Evolutionary conservation across 768 basidiomycete genomes (phyloP).

Genomic region (Gelatoporia subvermispora): DNA sequence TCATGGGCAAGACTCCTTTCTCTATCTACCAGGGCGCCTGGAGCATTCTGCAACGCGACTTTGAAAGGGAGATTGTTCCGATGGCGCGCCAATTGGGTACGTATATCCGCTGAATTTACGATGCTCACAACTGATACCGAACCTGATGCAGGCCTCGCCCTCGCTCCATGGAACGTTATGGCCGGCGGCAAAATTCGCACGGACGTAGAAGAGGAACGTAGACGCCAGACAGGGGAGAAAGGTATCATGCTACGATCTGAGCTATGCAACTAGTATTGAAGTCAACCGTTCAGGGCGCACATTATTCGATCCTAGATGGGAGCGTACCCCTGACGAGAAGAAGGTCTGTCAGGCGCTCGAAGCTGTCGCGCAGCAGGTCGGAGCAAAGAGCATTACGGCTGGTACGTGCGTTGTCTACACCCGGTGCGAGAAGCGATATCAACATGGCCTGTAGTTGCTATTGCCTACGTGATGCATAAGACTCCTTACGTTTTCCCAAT

Average conservation of each 20-base stretch:
- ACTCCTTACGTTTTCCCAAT: slow-evolving; percentile 47
- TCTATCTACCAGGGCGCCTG: slow-evolving; percentile 36
- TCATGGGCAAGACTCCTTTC: slow-evolving; percentile 36
- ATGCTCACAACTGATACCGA: not conserved
- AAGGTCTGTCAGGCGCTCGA: slow-evolving; percentile 40
- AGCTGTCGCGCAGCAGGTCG: slow-evolving; percentile 45
- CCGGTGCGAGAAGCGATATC: not conserved
- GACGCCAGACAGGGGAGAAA: slow-evolving; percentile 24
- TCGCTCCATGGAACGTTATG: slow-evolving; percentile 39
- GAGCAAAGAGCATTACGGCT: slow-evolving; percentile 41
- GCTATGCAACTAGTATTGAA: not conserved
- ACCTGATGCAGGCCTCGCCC: slow-evolving; percentile 18
- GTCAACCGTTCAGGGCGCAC: slow-evolving; percentile 26
- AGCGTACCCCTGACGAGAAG: slow-evolving; percentile 40
- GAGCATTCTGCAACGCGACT: slow-evolving; percentile 28
- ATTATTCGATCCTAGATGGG: slow-evolving; percentile 31
- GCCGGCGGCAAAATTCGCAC: slow-evolving; percentile 35
- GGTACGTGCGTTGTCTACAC: slow-evolving; percentile 26
- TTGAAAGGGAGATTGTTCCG: slow-evolving; percentile 39
- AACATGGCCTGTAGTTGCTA: slow-evolving; percentile 32
- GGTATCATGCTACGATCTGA: slow-evolving; percentile 25
- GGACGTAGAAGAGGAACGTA: slow-evolving; percentile 30
- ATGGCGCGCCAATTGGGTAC: slow-evolving; percentile 26
- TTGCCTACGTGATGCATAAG: slow-evolving; percentile 52
- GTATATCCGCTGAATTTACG: not conserved